Evolutionary conservation across 495 filamentous ascomycete species (phyloP), one percentile per base, ranked within the genome.

Genomic region (Chaetomium cochliodes): DNA sequence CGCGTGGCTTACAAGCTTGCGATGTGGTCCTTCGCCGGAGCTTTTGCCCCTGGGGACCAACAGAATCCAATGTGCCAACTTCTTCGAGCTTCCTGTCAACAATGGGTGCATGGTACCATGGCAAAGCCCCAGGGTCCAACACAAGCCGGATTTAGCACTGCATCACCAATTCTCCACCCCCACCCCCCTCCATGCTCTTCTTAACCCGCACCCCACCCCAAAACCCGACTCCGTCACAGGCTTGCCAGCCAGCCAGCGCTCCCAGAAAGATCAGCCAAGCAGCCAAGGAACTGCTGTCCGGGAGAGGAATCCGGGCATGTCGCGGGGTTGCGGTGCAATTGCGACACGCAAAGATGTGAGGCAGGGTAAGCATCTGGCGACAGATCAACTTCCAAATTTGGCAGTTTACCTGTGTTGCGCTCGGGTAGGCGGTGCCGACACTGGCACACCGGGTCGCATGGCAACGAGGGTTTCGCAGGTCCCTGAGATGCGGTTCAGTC

Each of bases 91-190:
- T 12, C n/a, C 33, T 15, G 20, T 15, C 28, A 33, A 33, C 30
- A 7, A 20, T 22, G 54, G 13, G 5, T 2, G n/a, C n/a, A 18
- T 50, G 46, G 39, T 22, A 3, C 37, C 54, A 22, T 5, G 55
- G 55, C 37, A 58, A 41, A 30, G 28, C 1, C 20, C 39, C 20
- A 44, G 55, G 55, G 55, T 58, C 55, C 55, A 58, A 54, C 26
- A 39, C 16, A 20, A 39, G 33, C 39, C 55, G 20, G 33, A 26
- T 58, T 58, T 58, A 42, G 55, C 55, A 58, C 54, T 20, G 23
- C 55, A n/a, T 37, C 33, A 23, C 39, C 55, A 22, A 6, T 44
- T 25, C 51, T n/a, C 26, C 22, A 33, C 26, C 51, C 26, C 15
- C 25, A 7, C 51, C 25, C 26, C 13, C 4, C n/a, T 46, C 37